Evolutionary conservation across 2,329 filamentous ascomycete genomes (phyloP), one percentile per base, ranked within the genome.

Genomic region (Fusarium hostae): DNA sequence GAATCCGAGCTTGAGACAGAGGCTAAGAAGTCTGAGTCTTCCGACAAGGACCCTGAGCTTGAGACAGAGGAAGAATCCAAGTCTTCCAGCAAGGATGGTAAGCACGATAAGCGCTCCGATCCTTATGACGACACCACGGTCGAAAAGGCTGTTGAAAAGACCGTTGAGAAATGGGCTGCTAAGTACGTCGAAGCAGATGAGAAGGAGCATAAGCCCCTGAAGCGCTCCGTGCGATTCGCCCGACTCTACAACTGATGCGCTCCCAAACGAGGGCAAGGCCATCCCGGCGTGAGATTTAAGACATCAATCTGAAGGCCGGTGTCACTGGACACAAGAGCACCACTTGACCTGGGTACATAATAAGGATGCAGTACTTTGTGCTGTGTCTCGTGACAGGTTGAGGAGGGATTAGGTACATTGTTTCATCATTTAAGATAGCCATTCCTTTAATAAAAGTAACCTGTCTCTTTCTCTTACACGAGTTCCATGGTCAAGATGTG

Each of bases 211-310:
- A 59, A 47, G 41, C 30, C 59, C 51, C 32, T 52, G 18, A 59
- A 32, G 32, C 34, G 8, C 30, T 45, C 40, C 43, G 67, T 63
- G 28, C 68, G 72, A 63, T 62, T 43, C 32, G 55, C 60, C 48
- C 72, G 72, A 48, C 69, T 64, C 58, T 75, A 74, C 60, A 73
- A 74, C 51, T 73, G 70, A 55, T 59, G 63, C 20, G 45, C 47
- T 24, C 41, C 44, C 9, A 39, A 70, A 28, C 10, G 26, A 66
- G 22, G 70, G 70, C 26, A 59, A 63, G 41, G 8, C 52, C n/a
- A 22, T 67, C 37, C 45, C 55, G 59, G 54, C 37, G 15, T 4
- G 7, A 37, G 47, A 39, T 58, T 55, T 26, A 6, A n/a, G 20
- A 16, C 32, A 40, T 4, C 48, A 34, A n/a, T 39, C 20, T 37